Evolutionary conservation across 2,329 filamentous ascomycete genomes (phyloP).

Genomic region (Penicillium frequentans): DNA sequence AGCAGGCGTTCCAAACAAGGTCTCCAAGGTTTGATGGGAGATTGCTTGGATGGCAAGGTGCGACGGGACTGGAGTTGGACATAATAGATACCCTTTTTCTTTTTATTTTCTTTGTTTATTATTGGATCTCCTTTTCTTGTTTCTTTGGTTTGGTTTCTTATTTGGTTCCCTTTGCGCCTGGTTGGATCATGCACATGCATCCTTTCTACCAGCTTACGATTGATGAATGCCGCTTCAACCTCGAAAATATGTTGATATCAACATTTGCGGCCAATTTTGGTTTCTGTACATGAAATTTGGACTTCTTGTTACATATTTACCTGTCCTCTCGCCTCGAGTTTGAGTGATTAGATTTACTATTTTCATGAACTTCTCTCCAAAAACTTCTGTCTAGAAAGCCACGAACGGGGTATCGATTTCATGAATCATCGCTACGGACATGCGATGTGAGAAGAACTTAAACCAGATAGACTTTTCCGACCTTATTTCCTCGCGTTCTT

Average conservation of each 20-base stretch:
- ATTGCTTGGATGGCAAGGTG: conserved; percentile 4
- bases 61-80: conserved; percentile 27
- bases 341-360: neutral
- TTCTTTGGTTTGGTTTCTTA: neutral
- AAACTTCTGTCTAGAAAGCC: neutral
- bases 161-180: neutral
- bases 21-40: conserved; percentile 20
- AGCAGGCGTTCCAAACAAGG: conserved; percentile 37
- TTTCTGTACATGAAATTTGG: conserved; percentile 16
- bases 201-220: conserved; percentile 15
- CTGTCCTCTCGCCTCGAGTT: neutral
- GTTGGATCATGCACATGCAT: conserved; percentile 11
- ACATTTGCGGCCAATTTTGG: conserved; percentile 1
- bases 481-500: conserved; percentile 32
- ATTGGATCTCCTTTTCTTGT: conserved; percentile 2
- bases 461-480: neutral
- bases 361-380: conserved; percentile 2
- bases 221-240: conserved; percentile 20
- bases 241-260: conserved; percentile 1
- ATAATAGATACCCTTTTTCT: conserved; percentile 38
- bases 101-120: conserved; percentile 15
- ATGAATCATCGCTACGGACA: conserved; percentile 11
- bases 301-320: conserved; percentile 8
- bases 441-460: neutral
- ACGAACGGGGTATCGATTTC: conserved; percentile 26